Evolutionary conservation across 2,329 filamentous ascomycete species (phyloP).

Genomic region (Cladosporium sp.): DNA sequence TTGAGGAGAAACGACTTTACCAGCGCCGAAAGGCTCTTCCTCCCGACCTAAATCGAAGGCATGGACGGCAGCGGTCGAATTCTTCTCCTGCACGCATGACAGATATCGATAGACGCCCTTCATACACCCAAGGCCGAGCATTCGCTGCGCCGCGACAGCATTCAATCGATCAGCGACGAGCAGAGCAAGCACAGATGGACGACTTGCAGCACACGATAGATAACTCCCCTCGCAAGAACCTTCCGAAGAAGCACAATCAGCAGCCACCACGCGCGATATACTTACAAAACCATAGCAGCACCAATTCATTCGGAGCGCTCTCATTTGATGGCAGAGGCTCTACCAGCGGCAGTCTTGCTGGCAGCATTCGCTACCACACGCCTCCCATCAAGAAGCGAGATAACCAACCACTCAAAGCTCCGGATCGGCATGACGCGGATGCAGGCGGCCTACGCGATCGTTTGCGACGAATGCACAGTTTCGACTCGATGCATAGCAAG

Average conservation of each 20-base stretch:
- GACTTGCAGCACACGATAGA: conserved; percentile 39
- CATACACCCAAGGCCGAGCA: conserved; percentile 46
- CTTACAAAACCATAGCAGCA: conserved; percentile 21
- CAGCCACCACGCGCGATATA: conserved; percentile 10
- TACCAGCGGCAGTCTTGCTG: conserved; percentile 13
- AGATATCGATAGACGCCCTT: conserved; percentile 24
- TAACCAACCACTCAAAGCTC: conserved; percentile 11
- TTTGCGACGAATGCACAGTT: conserved; percentile 25
- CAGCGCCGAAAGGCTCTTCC: conserved; percentile 13
- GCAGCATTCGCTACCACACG: conserved; percentile 23
- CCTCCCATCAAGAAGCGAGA: conserved; percentile 15
- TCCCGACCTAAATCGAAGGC: conserved; percentile 5
- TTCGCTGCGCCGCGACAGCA: conserved; percentile 50
- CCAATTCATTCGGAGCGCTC: conserved; percentile 22
- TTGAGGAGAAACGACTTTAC: conserved; percentile 43
- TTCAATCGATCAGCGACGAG: conserved; percentile 43
- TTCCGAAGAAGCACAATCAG: neutral
- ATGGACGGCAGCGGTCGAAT: conserved; percentile 2
- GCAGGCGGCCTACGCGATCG: conserved; percentile 20
- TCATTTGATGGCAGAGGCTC: conserved; percentile 16
- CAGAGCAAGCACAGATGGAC: conserved; percentile 38
- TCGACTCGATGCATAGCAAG: conserved; percentile 24
- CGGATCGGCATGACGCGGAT: neutral
- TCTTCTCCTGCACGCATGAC: conserved; percentile 7
- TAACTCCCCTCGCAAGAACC: conserved; percentile 40